Conservation (phyloP, 2,329 filamentous ascomycete genomes). For the Drechmeria coniospora region DNA sequence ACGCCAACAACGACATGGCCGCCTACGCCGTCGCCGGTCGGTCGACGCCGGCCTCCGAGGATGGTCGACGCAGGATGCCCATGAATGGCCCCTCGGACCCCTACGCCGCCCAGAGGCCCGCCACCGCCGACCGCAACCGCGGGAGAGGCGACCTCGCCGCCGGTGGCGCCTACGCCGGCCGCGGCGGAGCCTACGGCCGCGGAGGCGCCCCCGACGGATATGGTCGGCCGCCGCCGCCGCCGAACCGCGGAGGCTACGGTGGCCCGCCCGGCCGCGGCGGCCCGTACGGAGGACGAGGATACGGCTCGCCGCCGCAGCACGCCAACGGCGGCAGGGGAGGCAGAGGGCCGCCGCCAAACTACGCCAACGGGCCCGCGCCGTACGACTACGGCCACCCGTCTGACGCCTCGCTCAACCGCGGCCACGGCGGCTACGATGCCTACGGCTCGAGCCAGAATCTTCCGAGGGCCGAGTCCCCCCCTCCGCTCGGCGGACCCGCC, state of each 20-base stretch:
- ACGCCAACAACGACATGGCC: conserved; percentile 22
- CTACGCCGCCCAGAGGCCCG: conserved; percentile 30
- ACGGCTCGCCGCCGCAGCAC: conserved; percentile 16
- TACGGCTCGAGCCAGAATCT: conserved; percentile 31
- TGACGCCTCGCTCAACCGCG: conserved; percentile 8
- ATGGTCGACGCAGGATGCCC: too few relatives aligned
- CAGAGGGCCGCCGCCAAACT: conserved; percentile 21
- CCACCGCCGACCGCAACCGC: conserved; percentile 31
- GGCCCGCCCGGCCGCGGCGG: conserved; percentile 23
- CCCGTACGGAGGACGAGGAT: conserved; percentile 20
- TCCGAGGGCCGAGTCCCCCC: conserved; percentile 48
- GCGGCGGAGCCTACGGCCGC: conserved; percentile 33
- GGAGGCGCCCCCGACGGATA: conserved; percentile 33
- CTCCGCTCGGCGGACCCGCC: conserved; percentile 38
- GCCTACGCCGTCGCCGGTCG: conserved; percentile 20
- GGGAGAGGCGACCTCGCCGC: conserved; percentile 29
- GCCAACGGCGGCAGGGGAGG: conserved; percentile 17
- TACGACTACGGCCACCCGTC: conserved; percentile 19
- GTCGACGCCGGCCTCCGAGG: too few relatives aligned
- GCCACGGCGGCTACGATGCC: conserved; percentile 7
- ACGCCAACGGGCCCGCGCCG: conserved; percentile 18
- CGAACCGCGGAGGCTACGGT: conserved; percentile 28
- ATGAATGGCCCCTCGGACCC: conserved; percentile 24
- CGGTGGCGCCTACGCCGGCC: conserved; percentile 27
- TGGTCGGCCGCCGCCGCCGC: too few relatives aligned